Base-by-base conservation (phyloP, 306 rosid species). In the Dryas alaskensis region DNA sequence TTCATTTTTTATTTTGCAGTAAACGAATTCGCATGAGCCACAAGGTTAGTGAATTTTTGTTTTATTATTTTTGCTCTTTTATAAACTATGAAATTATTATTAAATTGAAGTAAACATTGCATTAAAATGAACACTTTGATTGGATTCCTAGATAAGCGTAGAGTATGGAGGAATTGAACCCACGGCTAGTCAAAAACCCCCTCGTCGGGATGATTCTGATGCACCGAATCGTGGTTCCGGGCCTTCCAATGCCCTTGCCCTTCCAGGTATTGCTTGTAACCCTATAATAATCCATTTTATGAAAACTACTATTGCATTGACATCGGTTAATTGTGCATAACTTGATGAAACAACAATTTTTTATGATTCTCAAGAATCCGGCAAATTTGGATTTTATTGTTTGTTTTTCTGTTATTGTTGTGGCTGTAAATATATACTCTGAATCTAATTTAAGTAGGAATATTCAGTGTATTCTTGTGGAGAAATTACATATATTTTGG, bases 161-260 rank as follows among this genome's bases (percentile, higher is more conserved):
- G 99, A 94, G 89, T 94, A 92, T 68, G 89, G 88, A 76, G 97
- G 92, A 83, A 60, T 83, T 58, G 76, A 82, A 65, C 73, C 73
- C 78, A 62, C 81, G 3, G 4, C 79, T 51, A 73, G 54, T 72
- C 89, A 88, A 11, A 72, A 72, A 67, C 85, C 94, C 22, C 25
- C 83, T 25, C 85, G 86, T 31, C 86, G 75, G 49, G 78, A 73
- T 59, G 81, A 67, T 73, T 55, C 86, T 0, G 77, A 66, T 13
- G 70, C 87, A 19, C 64, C 75, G 4, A 83, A 79, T 67, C 54
- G 79, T 0, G 60, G 83, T 57, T 79, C 82, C 0, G 88, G 79
- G 80, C 73, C 93, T 5, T 83, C 96, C 42, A 87, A 78, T 53
- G 50, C 70, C 2, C 93, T 94, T 80, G 96, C 99, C 45, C 96